Evolutionary conservation across 2,329 filamentous ascomycete genomes (phyloP), one percentile per base, ranked within the genome.

Genomic region (Paecilomyces dactylethromorphus): DNA sequence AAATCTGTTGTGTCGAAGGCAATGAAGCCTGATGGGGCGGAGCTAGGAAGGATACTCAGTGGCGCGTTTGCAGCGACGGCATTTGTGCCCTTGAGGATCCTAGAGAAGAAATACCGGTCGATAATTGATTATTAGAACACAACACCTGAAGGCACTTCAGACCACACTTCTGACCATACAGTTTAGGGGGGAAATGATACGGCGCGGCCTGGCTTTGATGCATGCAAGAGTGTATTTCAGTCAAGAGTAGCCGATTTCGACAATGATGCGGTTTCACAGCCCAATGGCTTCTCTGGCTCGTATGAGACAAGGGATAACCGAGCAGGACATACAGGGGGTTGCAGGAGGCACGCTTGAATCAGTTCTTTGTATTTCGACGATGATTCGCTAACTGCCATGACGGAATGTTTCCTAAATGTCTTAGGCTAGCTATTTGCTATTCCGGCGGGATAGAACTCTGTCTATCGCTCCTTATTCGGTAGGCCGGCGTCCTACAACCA

Each of bases 101-200:
- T 56, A n/a, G 55, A 56, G 35, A 56, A 18, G 55, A 56, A 51
- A 29, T 56, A 56, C 22, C 5, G 11, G 35, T 39, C 13, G 35
- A 15, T 39, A 39, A 39, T 12, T 13, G 15, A 6, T 6, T 15
- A 39, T 15, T 39, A 39, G 35, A 15, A n/a, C 5, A n/a, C 24
- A n/a, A n/a, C n/a, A n/a, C n/a, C n/a, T n/a, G n/a, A n/a, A n/a
- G n/a, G n/a, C n/a, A n/a, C n/a, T n/a, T n/a, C n/a, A n/a, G n/a
- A n/a, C n/a, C n/a, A n/a, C 5, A 5, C 24, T 26, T 26, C 24
- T 26, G 24, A 26, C 24, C 3, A 5, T 26, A 26, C 24, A 5
- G 24, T 5, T 5, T 26, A 5, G 24, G 24, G 24, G 5, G 5
- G 5, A 26, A 26, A n/a, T n/a, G 24, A 26, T 26, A 26, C 24